Evolutionary conservation across 805 yeast species (phyloP).

Genomic region (Dipodascus albidus): DNA sequence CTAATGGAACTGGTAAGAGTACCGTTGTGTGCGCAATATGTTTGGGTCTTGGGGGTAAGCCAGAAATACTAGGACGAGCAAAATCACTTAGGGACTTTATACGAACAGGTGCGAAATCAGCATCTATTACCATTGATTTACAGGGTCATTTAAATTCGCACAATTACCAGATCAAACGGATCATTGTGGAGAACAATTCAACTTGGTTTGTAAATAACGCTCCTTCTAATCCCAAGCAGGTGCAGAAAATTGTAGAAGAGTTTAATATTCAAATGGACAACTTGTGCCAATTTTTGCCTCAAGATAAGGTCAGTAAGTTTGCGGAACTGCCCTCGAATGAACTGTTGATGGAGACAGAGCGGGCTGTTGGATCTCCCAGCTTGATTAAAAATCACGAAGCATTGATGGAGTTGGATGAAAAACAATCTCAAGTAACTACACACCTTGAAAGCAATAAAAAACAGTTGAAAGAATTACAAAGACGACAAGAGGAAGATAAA

Average conservation of each 20-base stretch:
- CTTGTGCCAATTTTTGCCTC: slow-evolving; percentile 89
- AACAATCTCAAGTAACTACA: slow-evolving; percentile 28
- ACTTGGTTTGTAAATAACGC: slow-evolving; percentile 21
- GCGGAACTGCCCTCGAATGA: slow-evolving; percentile 71
- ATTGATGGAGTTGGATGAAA: slow-evolving; percentile 40
- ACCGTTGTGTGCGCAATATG: slow-evolving; percentile 90
- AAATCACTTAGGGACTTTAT: slow-evolving; percentile 54
- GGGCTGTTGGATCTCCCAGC: slow-evolving; percentile 59
- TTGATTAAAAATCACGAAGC: slow-evolving; percentile 45
- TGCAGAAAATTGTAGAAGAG: slow-evolving; percentile 34
- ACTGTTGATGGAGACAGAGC: slow-evolving; percentile 62
- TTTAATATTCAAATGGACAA: slow-evolving; percentile 81
- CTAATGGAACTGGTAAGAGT: slow-evolving; percentile 93
- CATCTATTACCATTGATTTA: slow-evolving; percentile 40
- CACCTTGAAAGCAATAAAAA: slow-evolving; percentile 33
- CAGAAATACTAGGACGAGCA: slow-evolving; percentile 49
- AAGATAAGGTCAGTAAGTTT: slow-evolving; percentile 88
- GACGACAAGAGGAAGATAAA: slow-evolving; percentile 12
- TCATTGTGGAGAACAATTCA: slow-evolving; percentile 24
- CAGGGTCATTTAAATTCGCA: slow-evolving; percentile 26
- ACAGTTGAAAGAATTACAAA: slow-evolving; percentile 7
- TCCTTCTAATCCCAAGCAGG: slow-evolving; percentile 24
- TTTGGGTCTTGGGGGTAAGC: slow-evolving; percentile 71
- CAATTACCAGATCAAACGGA: slow-evolving; percentile 23
- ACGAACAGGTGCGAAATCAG: slow-evolving; percentile 45